These are phyloP conservation scores for Thraustotheca clavata DNA, from an alignment of 352 stramenopile genomes.

Conservation along the genomic window DNA sequence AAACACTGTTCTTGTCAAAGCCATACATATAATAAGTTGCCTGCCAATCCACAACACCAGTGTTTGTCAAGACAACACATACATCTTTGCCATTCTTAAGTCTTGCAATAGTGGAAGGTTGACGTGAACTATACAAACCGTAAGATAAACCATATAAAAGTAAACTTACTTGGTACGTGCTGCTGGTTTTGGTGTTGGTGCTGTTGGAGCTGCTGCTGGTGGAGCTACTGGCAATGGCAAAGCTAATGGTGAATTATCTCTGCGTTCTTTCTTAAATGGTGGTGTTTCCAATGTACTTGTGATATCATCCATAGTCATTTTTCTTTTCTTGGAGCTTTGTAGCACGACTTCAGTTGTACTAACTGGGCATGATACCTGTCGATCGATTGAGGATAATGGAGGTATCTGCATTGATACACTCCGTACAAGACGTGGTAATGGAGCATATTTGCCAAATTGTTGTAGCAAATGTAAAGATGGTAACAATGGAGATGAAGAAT, in stretches of 20 bases:
- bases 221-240: not conserved
- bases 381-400: not conserved
- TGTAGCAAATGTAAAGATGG: not conserved
- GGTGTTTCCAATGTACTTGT: not conserved
- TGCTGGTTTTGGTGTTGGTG: not conserved
- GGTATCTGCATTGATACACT: constrained; percentile 2
- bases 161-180: not conserved
- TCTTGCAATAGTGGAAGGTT: constrained; percentile 13
- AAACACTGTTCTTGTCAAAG: constrained; percentile 21
- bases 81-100: constrained; percentile 14
- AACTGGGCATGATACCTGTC: not conserved
- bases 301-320: constrained; percentile 14
- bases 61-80: constrained; percentile 6
- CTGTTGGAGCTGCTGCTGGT: not conserved
- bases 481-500: not conserved
- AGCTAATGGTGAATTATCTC: too few species aligned
- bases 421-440: not conserved
- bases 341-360: constrained; percentile 3
- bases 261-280: not conserved
- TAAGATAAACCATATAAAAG: not conserved
- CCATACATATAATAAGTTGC: constrained; percentile 18
- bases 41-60: constrained; percentile 6
- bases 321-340: constrained; percentile 15
- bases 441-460: constrained; percentile 7
- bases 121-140: not conserved